These are phyloP conservation scores for Leccinum disarticulatum DNA, from an alignment of 768 basidiomycete species.

Conservation along the genomic window DNA sequence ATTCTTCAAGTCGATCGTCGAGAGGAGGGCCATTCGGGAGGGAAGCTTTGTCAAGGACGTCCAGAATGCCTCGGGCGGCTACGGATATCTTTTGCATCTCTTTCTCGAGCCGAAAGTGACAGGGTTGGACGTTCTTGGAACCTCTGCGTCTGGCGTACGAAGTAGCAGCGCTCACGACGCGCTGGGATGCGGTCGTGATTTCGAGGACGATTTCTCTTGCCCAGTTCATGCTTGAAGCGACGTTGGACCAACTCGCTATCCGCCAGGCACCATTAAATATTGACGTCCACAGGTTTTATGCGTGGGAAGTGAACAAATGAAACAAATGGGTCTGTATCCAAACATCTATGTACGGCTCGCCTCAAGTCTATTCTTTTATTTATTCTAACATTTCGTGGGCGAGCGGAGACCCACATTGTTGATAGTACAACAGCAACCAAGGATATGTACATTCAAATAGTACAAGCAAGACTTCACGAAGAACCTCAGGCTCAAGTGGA, in stretches of 20 bases:
- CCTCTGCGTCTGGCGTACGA: constrained; percentile 2
- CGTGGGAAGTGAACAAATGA: too few species aligned
- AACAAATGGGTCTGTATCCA: too few species aligned
- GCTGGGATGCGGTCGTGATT: constrained; percentile 1
- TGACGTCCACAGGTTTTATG: too few species aligned
- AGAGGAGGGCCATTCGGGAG: constrained; percentile 1
- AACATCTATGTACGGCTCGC: too few species aligned
- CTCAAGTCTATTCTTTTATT: too few species aligned
- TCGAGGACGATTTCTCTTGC: not conserved
- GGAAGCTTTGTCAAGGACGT: constrained; percentile 1
- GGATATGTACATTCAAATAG: too few species aligned
- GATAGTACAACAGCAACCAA: too few species aligned
- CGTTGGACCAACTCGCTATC: not conserved
- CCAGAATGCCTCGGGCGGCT: not conserved
- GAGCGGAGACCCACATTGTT: too few species aligned
- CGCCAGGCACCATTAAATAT: too few species aligned
- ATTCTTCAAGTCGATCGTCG: constrained; percentile 9
- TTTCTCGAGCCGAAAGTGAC: constrained; percentile 16
- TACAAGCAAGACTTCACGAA: too few species aligned
- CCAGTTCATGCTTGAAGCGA: constrained; percentile 2
- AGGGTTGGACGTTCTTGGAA: not conserved
- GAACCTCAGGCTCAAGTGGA: too few species aligned
- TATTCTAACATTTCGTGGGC: too few species aligned
- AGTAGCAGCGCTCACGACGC: not conserved
- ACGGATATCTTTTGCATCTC: constrained; percentile 14